Percentiles rank a stretch among this genome's conserved stretches.
Evolutionary conservation across 768 basidiomycete species (phyloP).

Genomic region (Saitozyma sp.): DNA sequence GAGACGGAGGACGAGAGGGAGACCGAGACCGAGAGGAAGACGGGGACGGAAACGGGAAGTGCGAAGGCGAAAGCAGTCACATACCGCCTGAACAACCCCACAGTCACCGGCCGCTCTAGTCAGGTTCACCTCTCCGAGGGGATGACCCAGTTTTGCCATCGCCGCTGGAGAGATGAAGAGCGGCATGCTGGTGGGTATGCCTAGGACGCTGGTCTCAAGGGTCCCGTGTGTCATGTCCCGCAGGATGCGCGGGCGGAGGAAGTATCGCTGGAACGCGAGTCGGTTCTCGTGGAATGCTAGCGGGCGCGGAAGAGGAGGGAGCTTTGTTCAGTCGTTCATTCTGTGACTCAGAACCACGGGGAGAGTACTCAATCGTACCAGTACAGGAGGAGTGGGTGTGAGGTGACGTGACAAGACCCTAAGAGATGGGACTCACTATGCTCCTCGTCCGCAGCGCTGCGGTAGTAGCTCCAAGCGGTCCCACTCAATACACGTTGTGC

Average conservation of each 20-base stretch:
- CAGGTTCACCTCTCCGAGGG: slow-evolving; percentile 80
- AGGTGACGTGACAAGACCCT: no score
- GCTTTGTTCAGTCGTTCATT: no score
- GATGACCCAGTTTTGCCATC: slow-evolving; percentile 68
- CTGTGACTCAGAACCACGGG: no score
- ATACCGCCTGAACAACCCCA: slow-evolving; percentile 68
- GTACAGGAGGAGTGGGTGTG: no score
- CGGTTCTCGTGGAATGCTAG: slow-evolving; percentile 39
- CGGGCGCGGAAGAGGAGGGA: no score
- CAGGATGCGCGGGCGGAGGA: slow-evolving; percentile 44
- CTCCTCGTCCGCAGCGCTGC: slow-evolving; percentile 17
- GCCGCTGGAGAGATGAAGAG: slow-evolving; percentile 72
- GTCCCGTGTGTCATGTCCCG: slow-evolving; percentile 13
- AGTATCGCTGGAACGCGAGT: slow-evolving; percentile 48
- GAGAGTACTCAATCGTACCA: no score
- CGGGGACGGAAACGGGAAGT: not conserved
- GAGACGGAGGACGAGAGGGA: no score
- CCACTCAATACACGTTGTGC: slow-evolving; percentile 50
- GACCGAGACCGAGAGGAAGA: no score
- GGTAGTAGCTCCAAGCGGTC: slow-evolving; percentile 54
- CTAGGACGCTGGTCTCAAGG: slow-evolving; percentile 59
- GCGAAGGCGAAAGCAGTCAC: slow-evolving; percentile 5
- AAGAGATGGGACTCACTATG: no score
- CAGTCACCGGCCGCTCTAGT: slow-evolving; percentile 66
- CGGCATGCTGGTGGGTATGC: slow-evolving; percentile 64